phyloP scores from a whole-genome alignment of 2,329 filamentous ascomycete genomes.

The Aspergillus sp. region DNA sequence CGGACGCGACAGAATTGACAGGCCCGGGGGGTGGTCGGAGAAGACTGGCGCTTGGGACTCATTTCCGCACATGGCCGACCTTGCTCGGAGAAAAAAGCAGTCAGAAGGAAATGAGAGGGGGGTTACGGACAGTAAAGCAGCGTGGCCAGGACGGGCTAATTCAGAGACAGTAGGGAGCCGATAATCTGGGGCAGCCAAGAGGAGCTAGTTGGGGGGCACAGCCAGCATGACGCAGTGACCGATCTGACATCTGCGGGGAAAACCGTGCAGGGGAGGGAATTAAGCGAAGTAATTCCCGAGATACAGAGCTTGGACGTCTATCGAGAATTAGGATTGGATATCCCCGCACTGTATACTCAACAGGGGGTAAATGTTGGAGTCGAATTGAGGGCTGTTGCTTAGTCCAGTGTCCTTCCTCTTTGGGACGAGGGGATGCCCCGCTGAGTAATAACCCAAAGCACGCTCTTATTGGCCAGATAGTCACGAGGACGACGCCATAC shows the following conservation, averaged over 20 bases:
- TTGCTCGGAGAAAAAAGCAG: background rate
- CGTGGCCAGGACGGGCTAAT: background rate
- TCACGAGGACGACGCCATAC: background rate
- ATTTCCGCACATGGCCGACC: background rate
- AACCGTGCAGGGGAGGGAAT: background rate
- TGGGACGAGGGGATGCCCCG: background rate
- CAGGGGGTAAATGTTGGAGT: no score
- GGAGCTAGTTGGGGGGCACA: background rate
- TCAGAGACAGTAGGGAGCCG: background rate
- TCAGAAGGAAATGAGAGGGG: background rate
- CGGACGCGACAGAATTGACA: constrained; percentile 12
- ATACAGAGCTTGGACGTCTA: no score
- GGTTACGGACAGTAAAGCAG: background rate
- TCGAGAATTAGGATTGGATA: no score
- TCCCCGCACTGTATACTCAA: no score
- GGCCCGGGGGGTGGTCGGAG: constrained; percentile 1
- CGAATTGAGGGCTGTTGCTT: no score
- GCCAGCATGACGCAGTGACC: background rate
- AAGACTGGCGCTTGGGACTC: background rate
- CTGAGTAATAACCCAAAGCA: background rate
- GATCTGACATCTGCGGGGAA: background rate
- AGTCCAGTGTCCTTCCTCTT: background rate
- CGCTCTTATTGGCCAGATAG: background rate
- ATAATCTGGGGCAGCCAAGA: background rate
- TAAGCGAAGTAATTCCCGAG: background rate